Evolutionary conservation across 768 basidiomycete genomes (phyloP).

Genomic region (Favolaschia claudopus): DNA sequence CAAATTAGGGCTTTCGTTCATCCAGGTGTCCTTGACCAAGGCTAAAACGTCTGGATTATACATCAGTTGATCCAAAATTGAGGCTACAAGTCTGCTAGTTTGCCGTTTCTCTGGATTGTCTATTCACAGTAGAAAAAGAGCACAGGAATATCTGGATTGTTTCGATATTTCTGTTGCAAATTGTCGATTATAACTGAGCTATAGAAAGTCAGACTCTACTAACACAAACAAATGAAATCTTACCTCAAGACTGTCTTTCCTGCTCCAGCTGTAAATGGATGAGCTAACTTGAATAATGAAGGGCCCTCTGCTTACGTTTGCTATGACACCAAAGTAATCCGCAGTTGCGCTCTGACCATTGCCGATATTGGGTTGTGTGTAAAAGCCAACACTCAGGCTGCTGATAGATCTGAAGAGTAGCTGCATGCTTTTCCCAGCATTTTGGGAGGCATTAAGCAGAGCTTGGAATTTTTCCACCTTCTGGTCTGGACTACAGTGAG

Average conservation of each 20-base stretch:
- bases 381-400: slow-evolving; percentile 19
- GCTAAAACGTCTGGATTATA: slow-evolving; percentile 10
- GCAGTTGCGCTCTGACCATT: background rate
- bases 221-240: background rate
- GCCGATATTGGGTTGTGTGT: background rate
- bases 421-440: slow-evolving; percentile 23
- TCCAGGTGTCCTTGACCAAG: slow-evolving; percentile 17
- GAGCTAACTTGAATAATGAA: background rate
- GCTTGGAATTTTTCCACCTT: slow-evolving; percentile 20
- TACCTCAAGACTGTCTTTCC: slow-evolving; percentile 20
- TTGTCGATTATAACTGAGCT: slow-evolving; percentile 17
- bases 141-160: slow-evolving; percentile 6
- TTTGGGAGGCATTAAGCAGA: slow-evolving; percentile 17
- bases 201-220: background rate
- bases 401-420: slow-evolving; percentile 1
- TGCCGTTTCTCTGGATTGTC: slow-evolving; percentile 9
- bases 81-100: slow-evolving; percentile 11
- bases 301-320: slow-evolving; percentile 20
- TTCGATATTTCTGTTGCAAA: background rate
- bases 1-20: slow-evolving; percentile 11
- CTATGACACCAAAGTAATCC: slow-evolving; percentile 19
- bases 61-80: slow-evolving; percentile 17
- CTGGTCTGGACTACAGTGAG: background rate
- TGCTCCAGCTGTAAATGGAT: slow-evolving; percentile 1
- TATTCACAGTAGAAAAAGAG: slow-evolving; percentile 22